Evolutionary conservation across 2,329 filamentous ascomycete genomes (phyloP), one percentile per base, ranked within the genome.

Genomic region (Colletotrichum abscissum): DNA sequence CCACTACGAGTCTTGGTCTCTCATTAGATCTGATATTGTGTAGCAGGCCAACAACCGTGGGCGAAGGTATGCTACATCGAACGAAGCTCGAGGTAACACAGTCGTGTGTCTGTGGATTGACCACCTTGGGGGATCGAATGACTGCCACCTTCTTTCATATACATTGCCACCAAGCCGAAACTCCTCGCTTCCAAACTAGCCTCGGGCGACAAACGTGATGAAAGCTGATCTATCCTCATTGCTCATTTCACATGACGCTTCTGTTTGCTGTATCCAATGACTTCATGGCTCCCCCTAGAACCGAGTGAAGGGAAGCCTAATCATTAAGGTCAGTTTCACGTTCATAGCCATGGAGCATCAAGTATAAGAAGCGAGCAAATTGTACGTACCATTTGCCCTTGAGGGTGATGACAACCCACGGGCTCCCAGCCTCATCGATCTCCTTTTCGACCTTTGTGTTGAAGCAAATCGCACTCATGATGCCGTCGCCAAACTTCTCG

Each of bases 381-480:
- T 94, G 96, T 86, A 62, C 69, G 19, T 14, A 95, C 94, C 94
- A 97, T 86, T 97, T 97, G 33, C 94, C 94, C 77, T 92, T 90
- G 78, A 95, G 79, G 3, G 93, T 95, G 77, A 98, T 97, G 77
- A 95, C 91, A 4, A 93, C 95, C 95, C 95, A 98, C 7, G 92
- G 87, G 66, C 90, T 89, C 4, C 95, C 95, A 78, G 94, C 90
- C 74, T 93, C 91, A 81, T 98, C 96, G 1, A 92, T 92, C 89
- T 98, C 96, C 89, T 97, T 97, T 82, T 98, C 95, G 2, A 98
- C 93, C 80, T 95, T 95, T 0, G 95, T 97, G 65, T 91, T 93
- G 82, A 98, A 98, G 19, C 92, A 91, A 80, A 98, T 98, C 1
- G 95, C 96, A 80, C 95, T 97, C 96, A 98, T 98, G 80, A 98